phyloP scores from a whole-genome alignment of 1,139 yeast species.

The Scheffersomyces titani region DNA sequence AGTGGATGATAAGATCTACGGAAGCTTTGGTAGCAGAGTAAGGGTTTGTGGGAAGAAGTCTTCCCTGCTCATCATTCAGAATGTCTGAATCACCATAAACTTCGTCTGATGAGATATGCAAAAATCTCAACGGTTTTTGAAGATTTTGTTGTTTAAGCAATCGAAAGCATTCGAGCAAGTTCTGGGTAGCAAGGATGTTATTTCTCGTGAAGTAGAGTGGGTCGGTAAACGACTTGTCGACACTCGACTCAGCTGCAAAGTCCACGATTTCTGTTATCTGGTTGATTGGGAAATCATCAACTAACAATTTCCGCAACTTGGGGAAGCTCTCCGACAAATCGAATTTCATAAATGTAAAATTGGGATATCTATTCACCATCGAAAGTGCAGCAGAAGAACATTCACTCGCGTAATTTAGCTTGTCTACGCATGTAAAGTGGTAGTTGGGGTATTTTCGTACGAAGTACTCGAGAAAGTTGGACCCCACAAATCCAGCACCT shows the following conservation, averaged over 20 bases:
- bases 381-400: constrained; percentile 21
- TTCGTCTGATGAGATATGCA: constrained; percentile 64
- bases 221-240: constrained; percentile 51
- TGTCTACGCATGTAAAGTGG: constrained; percentile 50
- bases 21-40: constrained; percentile 64
- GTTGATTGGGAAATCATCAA: constrained; percentile 10
- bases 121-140: constrained; percentile 20
- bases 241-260: constrained; percentile 62
- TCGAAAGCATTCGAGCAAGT: constrained; percentile 47
- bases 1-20: constrained; percentile 50
- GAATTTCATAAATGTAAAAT: constrained; percentile 27
- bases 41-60: constrained; percentile 56
- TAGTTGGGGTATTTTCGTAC: constrained; percentile 38
- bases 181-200: constrained; percentile 53
- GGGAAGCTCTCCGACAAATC: constrained; percentile 38
- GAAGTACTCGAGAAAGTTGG: constrained; percentile 46
- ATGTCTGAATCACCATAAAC: constrained; percentile 50
- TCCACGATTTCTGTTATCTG: constrained; percentile 43
- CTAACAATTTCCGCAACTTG: constrained; percentile 11
- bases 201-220: constrained; percentile 50
- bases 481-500: constrained; percentile 63
- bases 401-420: constrained; percentile 37
- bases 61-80: constrained; percentile 35
- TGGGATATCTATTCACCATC: constrained; percentile 22
- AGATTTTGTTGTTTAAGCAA: constrained; percentile 5